Percentiles rank a stretch among this genome's conserved stretches.
These are phyloP conservation scores for Aspergillus spinulosporus DNA, from an alignment of 2,329 filamentous ascomycete genomes.

Conservation along the genomic window DNA sequence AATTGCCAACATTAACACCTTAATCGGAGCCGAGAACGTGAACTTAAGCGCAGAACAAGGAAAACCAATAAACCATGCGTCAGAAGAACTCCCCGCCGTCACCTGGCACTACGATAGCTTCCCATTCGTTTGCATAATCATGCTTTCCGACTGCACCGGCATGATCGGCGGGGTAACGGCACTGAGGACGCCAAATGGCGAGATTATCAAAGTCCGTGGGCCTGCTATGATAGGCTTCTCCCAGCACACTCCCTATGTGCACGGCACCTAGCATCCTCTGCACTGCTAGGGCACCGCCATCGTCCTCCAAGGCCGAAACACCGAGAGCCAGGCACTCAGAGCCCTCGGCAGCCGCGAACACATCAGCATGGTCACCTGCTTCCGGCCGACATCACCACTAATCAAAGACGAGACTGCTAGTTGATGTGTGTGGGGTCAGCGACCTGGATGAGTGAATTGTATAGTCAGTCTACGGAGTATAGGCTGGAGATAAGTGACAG, in stretches of 20 bases:
- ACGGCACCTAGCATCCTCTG: not conserved
- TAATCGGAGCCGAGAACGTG: slow-evolving; percentile 29
- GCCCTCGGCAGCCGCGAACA: slow-evolving; percentile 59
- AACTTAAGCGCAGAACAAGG: no score
- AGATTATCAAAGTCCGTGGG: not conserved
- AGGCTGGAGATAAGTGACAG: slow-evolving; percentile 59
- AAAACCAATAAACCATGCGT: slow-evolving; percentile 14
- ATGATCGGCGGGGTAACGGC: slow-evolving; percentile 62
- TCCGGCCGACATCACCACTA: slow-evolving; percentile 57
- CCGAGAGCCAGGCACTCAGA: slow-evolving; percentile 61
- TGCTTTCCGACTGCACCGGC: slow-evolving; percentile 62
- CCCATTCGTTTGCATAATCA: slow-evolving; percentile 69
- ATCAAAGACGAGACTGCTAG: slow-evolving; percentile 59
- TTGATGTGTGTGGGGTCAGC: slow-evolving; percentile 58
- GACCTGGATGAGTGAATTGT: slow-evolving; percentile 52
- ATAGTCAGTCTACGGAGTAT: slow-evolving; percentile 60
- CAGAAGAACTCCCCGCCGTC: slow-evolving; percentile 53
- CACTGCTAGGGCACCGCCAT: slow-evolving; percentile 46
- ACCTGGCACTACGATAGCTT: slow-evolving; percentile 67
- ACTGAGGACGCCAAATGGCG: not conserved
- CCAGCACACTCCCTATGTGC: not conserved
- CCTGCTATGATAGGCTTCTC: not conserved
- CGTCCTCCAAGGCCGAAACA: slow-evolving; percentile 64
- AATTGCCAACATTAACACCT: slow-evolving; percentile 60
- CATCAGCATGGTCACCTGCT: slow-evolving; percentile 64